Conservation (phyloP, 164 flowering plant species). For the Vitis riparia region DNA sequence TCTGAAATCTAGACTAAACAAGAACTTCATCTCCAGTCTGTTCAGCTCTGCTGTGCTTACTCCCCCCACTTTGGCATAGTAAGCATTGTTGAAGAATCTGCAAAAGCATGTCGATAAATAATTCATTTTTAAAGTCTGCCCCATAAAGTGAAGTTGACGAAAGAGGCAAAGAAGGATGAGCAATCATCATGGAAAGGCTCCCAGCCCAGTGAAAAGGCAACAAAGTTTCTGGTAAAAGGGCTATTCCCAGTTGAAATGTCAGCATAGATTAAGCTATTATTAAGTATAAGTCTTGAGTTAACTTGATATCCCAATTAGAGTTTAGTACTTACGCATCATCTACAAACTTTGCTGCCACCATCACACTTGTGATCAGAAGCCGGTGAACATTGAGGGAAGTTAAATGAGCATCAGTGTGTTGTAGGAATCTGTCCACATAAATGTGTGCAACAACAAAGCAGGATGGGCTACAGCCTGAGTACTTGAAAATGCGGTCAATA, state of each 20-base stretch:
- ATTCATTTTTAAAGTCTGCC: background rate
- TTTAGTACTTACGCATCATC: constrained; percentile 79
- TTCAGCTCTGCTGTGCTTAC: constrained; percentile 76
- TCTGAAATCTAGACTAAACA: constrained; percentile 74
- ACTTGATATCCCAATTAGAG: too few relatives aligned
- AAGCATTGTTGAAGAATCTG: constrained; percentile 85
- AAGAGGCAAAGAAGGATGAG: background rate
- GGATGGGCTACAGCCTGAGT: constrained; percentile 79
- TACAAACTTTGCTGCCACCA: constrained; percentile 80
- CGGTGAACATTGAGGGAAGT: constrained; percentile 86
- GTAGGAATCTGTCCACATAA: constrained; percentile 70
- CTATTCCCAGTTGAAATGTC: too few relatives aligned
- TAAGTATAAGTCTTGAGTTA: too few relatives aligned
- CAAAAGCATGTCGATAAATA: constrained; percentile 7
- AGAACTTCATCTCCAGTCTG: constrained; percentile 74
- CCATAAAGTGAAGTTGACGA: background rate
- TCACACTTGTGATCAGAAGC: constrained; percentile 74
- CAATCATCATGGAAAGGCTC: too few relatives aligned
- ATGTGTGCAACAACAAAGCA: constrained; percentile 79
- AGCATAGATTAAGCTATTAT: too few relatives aligned
- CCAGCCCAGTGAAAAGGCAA: too few relatives aligned
- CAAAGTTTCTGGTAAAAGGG: too few relatives aligned
- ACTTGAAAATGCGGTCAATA: constrained; percentile 81
- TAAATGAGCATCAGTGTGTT: constrained; percentile 35
- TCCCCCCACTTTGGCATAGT: constrained; percentile 95